Conservation (phyloP, 768 basidiomycete species). For the Kwoniella bestiolae region DNA sequence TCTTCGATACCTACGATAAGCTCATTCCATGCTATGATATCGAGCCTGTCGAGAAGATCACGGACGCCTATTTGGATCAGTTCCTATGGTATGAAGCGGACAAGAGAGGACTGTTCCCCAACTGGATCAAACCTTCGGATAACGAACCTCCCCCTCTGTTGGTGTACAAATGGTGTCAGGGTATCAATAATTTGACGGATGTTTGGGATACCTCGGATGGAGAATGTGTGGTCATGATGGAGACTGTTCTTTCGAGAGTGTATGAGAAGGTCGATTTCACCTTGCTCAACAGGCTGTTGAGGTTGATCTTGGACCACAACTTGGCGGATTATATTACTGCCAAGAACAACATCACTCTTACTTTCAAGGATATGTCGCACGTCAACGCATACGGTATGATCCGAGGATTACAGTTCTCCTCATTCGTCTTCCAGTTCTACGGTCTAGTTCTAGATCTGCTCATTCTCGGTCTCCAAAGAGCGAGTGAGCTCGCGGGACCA, state of each 20-base stretch:
- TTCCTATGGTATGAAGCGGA: conserved; percentile 99
- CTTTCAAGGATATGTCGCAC: conserved; percentile 98
- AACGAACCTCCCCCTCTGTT: conserved; percentile 95
- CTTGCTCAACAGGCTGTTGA: conserved; percentile 88
- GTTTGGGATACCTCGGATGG: conserved; percentile 99
- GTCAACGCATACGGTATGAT: conserved; percentile 97
- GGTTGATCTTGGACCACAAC: conserved; percentile 97
- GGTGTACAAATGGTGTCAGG: conserved; percentile 99
- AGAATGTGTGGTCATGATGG: conserved; percentile 98
- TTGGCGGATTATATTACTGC: conserved; percentile 98
- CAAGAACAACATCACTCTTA: conserved; percentile 88
- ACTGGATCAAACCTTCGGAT: conserved; percentile 99
- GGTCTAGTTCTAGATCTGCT: conserved; percentile 93
- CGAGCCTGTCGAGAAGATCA: conserved; percentile 99
- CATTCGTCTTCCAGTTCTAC: conserved; percentile 99
- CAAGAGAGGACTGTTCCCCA: conserved; percentile 95
- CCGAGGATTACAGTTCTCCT: conserved; percentile 95
- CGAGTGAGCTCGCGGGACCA: conserved; percentile 98
- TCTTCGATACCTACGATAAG: conserved; percentile 97
- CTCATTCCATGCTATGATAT: conserved; percentile 95
- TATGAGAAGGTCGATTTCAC: conserved; percentile 99
- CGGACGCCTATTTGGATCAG: conserved; percentile 98
- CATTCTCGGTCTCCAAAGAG: conserved; percentile 94
- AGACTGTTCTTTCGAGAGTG: conserved; percentile 94
- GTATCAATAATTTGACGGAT: conserved; percentile 97